These are phyloP conservation scores for Chaetoceros muelleri DNA, from an alignment of 108 stramenopile genomes.

Conservation along the genomic window DNA sequence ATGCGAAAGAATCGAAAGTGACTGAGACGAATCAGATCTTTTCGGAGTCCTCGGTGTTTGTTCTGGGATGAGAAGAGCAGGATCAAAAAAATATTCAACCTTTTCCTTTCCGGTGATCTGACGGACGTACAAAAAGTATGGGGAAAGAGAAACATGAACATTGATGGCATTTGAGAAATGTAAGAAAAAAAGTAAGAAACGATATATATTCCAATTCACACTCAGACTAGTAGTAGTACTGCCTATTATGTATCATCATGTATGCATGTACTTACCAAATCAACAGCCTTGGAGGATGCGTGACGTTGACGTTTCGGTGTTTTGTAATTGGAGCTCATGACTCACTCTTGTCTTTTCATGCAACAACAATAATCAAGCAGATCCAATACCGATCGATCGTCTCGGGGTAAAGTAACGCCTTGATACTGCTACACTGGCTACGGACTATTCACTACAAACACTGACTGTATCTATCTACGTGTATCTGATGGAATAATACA, in stretches of 20 bases:
- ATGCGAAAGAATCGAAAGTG: conserved; percentile 30
- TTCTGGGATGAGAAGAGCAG: conserved; percentile 37
- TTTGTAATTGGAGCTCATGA: too few relatives aligned
- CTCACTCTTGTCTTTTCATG: too few relatives aligned
- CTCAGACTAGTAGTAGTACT: not conserved
- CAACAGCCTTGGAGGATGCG: conserved; percentile 35
- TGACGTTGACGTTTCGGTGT: too few relatives aligned
- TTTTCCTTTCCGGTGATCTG: conserved; percentile 80
- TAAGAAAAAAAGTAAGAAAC: not conserved
- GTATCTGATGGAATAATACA: too few relatives aligned
- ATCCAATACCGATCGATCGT: too few relatives aligned
- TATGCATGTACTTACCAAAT: conserved; percentile 24
- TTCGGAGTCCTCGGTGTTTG: conserved; percentile 13
- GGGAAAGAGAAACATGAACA: not conserved
- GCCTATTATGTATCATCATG: not conserved
- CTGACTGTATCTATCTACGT: too few relatives aligned
- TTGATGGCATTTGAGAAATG: not conserved
- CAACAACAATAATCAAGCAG: too few relatives aligned
- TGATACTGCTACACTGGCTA: too few relatives aligned
- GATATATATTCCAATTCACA: not conserved
- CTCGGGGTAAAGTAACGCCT: too few relatives aligned
- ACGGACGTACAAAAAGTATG: not conserved
- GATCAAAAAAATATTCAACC: conserved; percentile 82
- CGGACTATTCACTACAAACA: too few relatives aligned
- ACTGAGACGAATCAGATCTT: conserved; percentile 5